A percentile compares a stretch with the other conserved stretches of the same genome.
Conservation (phyloP, 345 rosid species). For the Salix udensis region DNA sequence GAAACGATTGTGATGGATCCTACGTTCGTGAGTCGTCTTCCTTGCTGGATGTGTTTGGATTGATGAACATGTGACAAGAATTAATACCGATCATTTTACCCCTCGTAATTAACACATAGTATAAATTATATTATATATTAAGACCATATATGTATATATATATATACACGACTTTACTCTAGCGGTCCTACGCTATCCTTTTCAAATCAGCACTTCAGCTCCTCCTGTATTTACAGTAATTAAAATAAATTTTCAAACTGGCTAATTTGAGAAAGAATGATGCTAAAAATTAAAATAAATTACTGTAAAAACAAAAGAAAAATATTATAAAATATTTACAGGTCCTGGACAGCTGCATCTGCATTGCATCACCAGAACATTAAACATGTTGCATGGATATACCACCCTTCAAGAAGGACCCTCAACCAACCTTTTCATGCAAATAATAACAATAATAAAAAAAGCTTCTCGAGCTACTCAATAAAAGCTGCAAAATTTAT, state of each 20-base stretch:
- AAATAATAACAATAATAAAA: constrained; percentile 5
- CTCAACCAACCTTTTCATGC: neutral
- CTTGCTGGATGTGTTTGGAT: neutral
- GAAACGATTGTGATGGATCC: neutral
- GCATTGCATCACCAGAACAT: neutral
- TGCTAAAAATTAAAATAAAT: neutral
- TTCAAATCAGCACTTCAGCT: neutral
- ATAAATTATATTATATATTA: neutral
- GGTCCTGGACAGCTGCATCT: neutral
- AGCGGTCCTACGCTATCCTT: neutral
- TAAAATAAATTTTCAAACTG: too few relatives aligned
- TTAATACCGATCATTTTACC: neutral
- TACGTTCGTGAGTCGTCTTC: neutral
- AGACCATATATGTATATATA: neutral
- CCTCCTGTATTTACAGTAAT: neutral
- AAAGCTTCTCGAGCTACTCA: constrained; percentile 51
- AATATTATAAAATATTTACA: neutral
- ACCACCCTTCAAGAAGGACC: constrained; percentile 16
- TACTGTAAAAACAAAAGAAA: neutral
- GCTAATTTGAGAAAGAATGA: neutral
- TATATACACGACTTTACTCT: neutral
- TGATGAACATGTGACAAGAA: neutral
- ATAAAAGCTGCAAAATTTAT: constrained; percentile 25
- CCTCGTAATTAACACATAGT: neutral
- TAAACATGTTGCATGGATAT: constrained; percentile 31